Base-by-base conservation (phyloP, 192 early-diverging fungal species). In the Backusella mclennaniae region DNA sequence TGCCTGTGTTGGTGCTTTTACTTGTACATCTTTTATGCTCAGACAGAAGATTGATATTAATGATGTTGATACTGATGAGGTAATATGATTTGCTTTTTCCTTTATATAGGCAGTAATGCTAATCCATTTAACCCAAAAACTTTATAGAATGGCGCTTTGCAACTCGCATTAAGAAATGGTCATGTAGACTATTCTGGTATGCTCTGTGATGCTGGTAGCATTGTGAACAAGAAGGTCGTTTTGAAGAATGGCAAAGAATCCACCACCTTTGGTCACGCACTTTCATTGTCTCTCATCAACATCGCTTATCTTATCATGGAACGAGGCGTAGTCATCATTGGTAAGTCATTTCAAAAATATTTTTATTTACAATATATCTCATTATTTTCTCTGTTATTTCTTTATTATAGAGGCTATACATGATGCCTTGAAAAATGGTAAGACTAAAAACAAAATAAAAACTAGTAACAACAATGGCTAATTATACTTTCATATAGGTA, bases 291-390 rank as follows among this genome's bases (percentile, higher is more conserved):
- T 2, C 82, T 84, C 72, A 85, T 89, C 71, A 80, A 80, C 46
- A 67, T 90, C 26, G 82, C 84, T 8, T 87, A 87, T 73, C 70
- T 89, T 14, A 83, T 89, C 38, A 79, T 89, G 71, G 85, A 88
- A 23, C 72, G 78, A 26, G 84, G 82, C 11, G 78, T 73, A 17
- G 67, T 73, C 6, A 12, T 80, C 3, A 52, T 89, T 12, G 73
- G 77, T 79, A 74, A 74, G 66, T 17, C 4, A 11, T 11, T 63
- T 72, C 1, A 39, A 53, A 52, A 67, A 3, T 14, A 0, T 71
- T 52, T 33, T 6, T 77, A 44, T 41, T 26, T 17, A 52, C 14
- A 6, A 12, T 41, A 44, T 33, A 44, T n/a, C 23, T 21, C 49
- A 23, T 1, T 21, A 63, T 63, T 5, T 9, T 56, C 21, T 56